Percentiles rank a stretch among this genome's conserved stretches.
Conservation (phyloP, 352 stramenopile genomes). For the Pythium plurisporium region DNA sequence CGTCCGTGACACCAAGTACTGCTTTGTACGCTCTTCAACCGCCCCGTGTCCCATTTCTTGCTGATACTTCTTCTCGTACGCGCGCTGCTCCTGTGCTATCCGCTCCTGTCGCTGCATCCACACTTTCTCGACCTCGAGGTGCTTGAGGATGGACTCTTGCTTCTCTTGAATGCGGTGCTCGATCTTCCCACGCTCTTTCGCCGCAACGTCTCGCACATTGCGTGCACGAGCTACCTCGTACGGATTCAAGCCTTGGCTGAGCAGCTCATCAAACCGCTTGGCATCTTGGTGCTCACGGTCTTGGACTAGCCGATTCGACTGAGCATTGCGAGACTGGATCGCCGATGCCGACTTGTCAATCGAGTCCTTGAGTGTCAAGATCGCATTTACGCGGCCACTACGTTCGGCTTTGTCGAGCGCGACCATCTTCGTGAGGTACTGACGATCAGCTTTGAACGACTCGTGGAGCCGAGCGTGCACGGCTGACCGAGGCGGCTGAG, state of each 20-base stretch:
- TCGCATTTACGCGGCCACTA: conserved; percentile 35
- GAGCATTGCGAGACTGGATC: conserved; percentile 45
- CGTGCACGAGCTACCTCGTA: conserved; percentile 62
- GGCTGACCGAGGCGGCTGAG: conserved; percentile 13
- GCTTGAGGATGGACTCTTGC: conserved; percentile 43
- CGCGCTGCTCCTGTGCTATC: conserved; percentile 33
- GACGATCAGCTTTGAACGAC: conserved; percentile 41
- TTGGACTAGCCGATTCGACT: conserved; percentile 23
- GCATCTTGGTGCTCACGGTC: conserved; percentile 31
- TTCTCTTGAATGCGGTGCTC: conserved; percentile 51
- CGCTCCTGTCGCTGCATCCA: conserved; percentile 34
- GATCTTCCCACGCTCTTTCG: conserved; percentile 33
- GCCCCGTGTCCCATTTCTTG: conserved; percentile 57
- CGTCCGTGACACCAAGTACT: conserved; percentile 52
- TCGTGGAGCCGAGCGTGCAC: conserved; percentile 45
- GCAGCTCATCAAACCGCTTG: conserved; percentile 39
- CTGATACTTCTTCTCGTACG: conserved; percentile 67
- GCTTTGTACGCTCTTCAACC: conserved; percentile 43
- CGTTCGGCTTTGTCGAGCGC: conserved; percentile 26
- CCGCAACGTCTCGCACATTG: conserved; percentile 33
- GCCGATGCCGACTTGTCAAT: conserved; percentile 40
- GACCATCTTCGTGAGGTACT: conserved; percentile 49
- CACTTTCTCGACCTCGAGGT: conserved; percentile 49
- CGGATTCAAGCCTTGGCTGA: conserved; percentile 71
- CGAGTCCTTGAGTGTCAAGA: conserved; percentile 57